A percentile compares a stretch with the other conserved stretches of the same genome.
phyloP scores from a whole-genome alignment of 1,284 basidiomycete species.

The Bjerkandera adusta region DNA sequence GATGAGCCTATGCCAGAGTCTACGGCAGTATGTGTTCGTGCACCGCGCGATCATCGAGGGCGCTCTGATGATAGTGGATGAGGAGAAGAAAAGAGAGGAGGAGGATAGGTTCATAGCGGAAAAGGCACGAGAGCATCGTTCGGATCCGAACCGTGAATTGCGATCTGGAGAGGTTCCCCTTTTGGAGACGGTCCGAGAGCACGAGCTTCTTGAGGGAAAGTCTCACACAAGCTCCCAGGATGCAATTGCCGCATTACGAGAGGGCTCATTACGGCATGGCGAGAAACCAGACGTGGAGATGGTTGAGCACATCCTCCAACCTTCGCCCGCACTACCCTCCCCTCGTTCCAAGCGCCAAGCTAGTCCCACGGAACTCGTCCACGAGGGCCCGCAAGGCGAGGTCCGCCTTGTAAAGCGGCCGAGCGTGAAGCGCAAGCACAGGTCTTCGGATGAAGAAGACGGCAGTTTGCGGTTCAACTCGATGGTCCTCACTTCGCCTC shows the following conservation, averaged over 20 bases:
- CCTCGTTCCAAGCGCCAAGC: slow-evolving; percentile 57
- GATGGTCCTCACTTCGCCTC: slow-evolving; percentile 7
- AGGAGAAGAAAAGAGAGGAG: slow-evolving; percentile 49
- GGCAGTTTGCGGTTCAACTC: slow-evolving; percentile 1
- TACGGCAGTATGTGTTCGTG: slow-evolving; percentile 89
- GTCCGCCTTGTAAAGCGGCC: slow-evolving; percentile 61
- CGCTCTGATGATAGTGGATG: slow-evolving; percentile 74
- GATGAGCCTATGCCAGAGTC: slow-evolving; percentile 88
- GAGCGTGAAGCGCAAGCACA: slow-evolving; percentile 53
- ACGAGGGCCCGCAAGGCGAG: slow-evolving; percentile 57
- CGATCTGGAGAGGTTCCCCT: neutral
- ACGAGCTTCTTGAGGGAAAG: too few species aligned
- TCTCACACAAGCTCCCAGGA: too few species aligned
- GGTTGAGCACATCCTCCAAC: slow-evolving; percentile 17
- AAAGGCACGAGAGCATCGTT: too few species aligned
- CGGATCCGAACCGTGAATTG: slow-evolving; percentile 9
- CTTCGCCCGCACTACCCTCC: slow-evolving; percentile 14
- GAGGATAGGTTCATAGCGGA: slow-evolving; percentile 25
- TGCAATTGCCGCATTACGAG: too few species aligned
- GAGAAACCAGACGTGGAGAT: neutral
- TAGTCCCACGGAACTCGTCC: slow-evolving; percentile 68
- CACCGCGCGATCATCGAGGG: slow-evolving; percentile 85
- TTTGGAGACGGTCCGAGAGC: neutral
- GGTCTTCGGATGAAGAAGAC: slow-evolving; percentile 7
- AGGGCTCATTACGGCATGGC: too few species aligned